phyloP scores from a whole-genome alignment of 2,329 filamentous ascomycete genomes.

The Clonostachys chloroleuca region DNA sequence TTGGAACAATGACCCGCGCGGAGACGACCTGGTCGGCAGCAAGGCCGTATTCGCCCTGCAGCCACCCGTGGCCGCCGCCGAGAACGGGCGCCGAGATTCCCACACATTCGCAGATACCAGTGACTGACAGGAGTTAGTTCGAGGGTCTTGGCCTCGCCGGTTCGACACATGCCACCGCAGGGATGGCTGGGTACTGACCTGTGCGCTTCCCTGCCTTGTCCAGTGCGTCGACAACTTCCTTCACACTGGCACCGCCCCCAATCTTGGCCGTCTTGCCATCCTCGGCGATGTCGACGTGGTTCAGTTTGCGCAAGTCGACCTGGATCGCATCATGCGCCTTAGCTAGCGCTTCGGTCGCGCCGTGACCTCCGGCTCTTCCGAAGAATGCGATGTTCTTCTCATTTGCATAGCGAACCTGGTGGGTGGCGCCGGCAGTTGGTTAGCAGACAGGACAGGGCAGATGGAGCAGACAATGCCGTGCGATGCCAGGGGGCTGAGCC shows the following conservation, averaged over 20 bases:
- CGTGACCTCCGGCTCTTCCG: constrained; percentile 39
- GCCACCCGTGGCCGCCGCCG: constrained; percentile 47
- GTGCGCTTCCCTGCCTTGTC: constrained; percentile 38
- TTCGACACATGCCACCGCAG: not conserved
- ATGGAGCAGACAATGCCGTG: not conserved
- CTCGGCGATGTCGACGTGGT: constrained; percentile 23
- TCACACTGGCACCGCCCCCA: constrained; percentile 33
- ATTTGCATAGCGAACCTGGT: constrained; percentile 26
- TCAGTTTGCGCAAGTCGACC: constrained; percentile 33
- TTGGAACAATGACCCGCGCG: constrained; percentile 40
- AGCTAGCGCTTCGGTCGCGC: constrained; percentile 33
- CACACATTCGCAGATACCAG: constrained; percentile 32
- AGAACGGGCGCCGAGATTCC: constrained; percentile 41
- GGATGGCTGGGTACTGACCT: constrained; percentile 11
- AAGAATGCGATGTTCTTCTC: constrained; percentile 35
- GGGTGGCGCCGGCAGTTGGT: too few relatives aligned
- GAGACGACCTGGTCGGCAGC: constrained; percentile 43
- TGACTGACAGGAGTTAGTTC: constrained; percentile 15
- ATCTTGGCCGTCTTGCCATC: constrained; percentile 31
- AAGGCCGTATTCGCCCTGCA: constrained; percentile 44
- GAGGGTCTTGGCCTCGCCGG: not conserved
- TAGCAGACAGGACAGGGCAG: not conserved
- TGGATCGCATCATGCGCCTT: constrained; percentile 34
- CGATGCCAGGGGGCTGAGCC: not conserved
- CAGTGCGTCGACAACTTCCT: constrained; percentile 30